Evolutionary conservation across 2,329 filamentous ascomycete species (phyloP).

Genomic region (Talaromyces verruculosus): DNA sequence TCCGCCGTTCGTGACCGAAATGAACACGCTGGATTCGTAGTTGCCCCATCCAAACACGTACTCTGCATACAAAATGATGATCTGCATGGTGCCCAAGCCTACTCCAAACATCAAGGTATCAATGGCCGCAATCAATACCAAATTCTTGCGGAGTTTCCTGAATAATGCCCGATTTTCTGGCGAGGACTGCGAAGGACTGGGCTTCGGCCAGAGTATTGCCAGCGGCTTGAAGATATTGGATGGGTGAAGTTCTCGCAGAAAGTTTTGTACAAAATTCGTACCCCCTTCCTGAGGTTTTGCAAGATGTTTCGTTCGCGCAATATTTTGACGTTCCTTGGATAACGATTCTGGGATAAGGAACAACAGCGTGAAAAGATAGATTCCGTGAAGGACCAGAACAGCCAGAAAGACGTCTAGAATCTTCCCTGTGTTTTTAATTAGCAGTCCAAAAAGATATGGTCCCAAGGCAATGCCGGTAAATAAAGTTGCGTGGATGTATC

Average conservation of each 20-base stretch:
- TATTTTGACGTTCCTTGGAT: conserved; percentile 66
- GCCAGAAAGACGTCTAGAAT: conserved; percentile 84
- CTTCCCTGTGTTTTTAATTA: conserved; percentile 73
- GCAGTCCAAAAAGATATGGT: conserved; percentile 74
- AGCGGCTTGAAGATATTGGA: conserved; percentile 75
- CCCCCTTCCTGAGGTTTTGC: conserved; percentile 40
- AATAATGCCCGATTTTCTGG: conserved; percentile 58
- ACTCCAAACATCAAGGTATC: conserved; percentile 82
- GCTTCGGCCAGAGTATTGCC: conserved; percentile 70
- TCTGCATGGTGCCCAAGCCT: conserved; percentile 75
- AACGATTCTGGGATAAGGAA: conserved; percentile 82
- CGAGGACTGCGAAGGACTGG: conserved; percentile 32
- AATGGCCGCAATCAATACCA: conserved; percentile 75
- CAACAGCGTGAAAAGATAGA: conserved; percentile 71
- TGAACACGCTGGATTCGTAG: conserved; percentile 74
- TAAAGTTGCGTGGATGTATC: conserved; percentile 84
- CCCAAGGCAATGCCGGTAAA: conserved; percentile 88
- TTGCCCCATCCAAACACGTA: conserved; percentile 80
- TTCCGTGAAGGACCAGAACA: conserved; percentile 67
- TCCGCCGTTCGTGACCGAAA: conserved; percentile 74
- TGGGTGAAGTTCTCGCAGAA: conserved; percentile 41
- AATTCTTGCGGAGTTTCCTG: conserved; percentile 68
- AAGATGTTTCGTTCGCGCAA: conserved; percentile 67
- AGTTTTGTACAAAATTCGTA: conserved; percentile 27
- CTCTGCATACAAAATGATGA: conserved; percentile 80